Evolutionary conservation across 441 rosid genomes (phyloP).

Genomic region (Arabidopsis hybrid): DNA sequence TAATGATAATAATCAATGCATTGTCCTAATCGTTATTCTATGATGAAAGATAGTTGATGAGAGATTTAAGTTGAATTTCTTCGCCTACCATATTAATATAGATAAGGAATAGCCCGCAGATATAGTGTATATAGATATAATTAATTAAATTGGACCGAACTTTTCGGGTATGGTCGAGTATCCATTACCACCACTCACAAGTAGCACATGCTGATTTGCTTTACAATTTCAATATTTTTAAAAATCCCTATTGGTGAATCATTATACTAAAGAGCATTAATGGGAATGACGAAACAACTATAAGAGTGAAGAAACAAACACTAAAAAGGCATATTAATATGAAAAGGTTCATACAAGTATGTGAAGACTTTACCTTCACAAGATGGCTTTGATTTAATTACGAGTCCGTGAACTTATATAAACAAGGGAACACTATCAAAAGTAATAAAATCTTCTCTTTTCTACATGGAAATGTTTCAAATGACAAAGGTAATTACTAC

Average conservation of each 20-base stretch:
- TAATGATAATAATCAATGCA: no score
- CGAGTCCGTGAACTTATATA: no score
- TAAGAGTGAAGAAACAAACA: no score
- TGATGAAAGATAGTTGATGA: no score
- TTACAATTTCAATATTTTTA: background rate
- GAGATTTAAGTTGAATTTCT: background rate
- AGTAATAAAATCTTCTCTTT: background rate
- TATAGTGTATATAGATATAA: no score
- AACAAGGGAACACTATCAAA: background rate
- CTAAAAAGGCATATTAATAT: background rate
- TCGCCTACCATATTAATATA: background rate
- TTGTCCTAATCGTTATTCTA: no score
- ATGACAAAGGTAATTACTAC: background rate
- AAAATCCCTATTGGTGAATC: background rate
- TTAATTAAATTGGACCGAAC: background rate
- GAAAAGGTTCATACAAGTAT: constrained; percentile 9
- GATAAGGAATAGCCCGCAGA: no score
- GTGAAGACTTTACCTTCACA: constrained; percentile 11
- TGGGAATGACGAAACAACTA: background rate
- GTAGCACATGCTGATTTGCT: constrained; percentile 24
- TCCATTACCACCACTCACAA: constrained; percentile 1
- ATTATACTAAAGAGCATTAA: background rate
- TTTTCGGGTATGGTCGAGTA: constrained; percentile 13
- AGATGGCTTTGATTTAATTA: background rate
- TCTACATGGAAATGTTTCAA: background rate